Percentiles rank a stretch among this genome's conserved stretches.
phyloP scores from a whole-genome alignment of 345 rosid species.

The Moricandia moricandioides region DNA sequence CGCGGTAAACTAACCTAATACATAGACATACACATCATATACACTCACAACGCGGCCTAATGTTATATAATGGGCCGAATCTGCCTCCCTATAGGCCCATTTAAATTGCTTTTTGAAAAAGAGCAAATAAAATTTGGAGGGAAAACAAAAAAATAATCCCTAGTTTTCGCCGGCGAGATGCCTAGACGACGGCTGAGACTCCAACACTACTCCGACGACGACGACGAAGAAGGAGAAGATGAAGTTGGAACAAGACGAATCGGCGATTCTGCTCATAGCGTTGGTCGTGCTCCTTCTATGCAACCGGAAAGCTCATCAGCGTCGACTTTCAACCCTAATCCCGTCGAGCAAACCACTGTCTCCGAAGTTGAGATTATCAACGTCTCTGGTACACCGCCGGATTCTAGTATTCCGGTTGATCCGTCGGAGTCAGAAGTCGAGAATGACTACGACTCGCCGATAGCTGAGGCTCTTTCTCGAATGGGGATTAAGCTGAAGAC shows the following conservation, averaged over 20 bases:
- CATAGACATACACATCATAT: no score
- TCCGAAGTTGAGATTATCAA: constrained; percentile 64
- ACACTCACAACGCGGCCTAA: no score
- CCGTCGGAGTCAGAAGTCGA: constrained; percentile 4
- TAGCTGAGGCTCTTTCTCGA: constrained; percentile 44
- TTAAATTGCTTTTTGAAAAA: background rate
- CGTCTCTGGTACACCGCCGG: constrained; percentile 42
- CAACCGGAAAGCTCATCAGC: constrained; percentile 24
- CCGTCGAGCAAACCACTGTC: constrained; percentile 32
- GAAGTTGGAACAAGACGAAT: constrained; percentile 8
- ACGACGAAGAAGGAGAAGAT: constrained; percentile 43
- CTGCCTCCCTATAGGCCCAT: background rate
- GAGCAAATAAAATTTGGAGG: constrained; percentile 32
- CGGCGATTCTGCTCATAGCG: constrained; percentile 12
- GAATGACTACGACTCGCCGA: constrained; percentile 41
- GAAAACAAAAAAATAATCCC: constrained; percentile 10
- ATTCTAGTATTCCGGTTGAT: constrained; percentile 21
- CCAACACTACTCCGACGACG: constrained; percentile 41
- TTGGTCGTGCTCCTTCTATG: constrained; percentile 7
- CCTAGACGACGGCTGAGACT: constrained; percentile 56
- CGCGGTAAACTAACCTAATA: background rate
- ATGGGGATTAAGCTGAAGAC: constrained; percentile 64
- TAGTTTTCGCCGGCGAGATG: constrained; percentile 42
- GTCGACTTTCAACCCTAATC: constrained; percentile 27
- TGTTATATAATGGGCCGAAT: background rate